Base-by-base conservation (phyloP, 2,329 filamentous ascomycete genomes). In the Berkeleyomyces rouxiae region DNA sequence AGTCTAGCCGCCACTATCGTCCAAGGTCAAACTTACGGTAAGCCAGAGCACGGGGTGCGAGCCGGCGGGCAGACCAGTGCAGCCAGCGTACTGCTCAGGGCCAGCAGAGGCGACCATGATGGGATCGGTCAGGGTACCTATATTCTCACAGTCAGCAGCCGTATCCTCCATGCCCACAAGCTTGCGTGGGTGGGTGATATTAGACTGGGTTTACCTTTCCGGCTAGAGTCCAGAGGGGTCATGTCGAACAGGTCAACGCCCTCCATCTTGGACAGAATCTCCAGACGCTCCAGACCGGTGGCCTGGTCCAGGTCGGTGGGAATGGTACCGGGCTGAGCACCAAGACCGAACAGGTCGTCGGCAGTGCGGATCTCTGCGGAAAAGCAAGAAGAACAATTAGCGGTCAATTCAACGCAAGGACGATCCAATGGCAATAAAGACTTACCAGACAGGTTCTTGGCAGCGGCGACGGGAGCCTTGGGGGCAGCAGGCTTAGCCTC, bases 201-300 rank as follows among this genome's bases (percentile, higher is more conserved):
- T 16, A 23, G n/a, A 31, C 16, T 51, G 10, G 16, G 53, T 67
- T 58, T 80, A 88, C 92, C 92, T 76, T 82, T 83, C 73, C 93
- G 86, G 75, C 87, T 93, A 67, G 92, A 81, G 75, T 97, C 93
- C 70, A 99, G 83, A 67, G 93, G 93, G 76, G 84, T 86, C 93
- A 97, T 96, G 79, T 99, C 91, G 79, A 99, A 99, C 74, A 97
- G 81, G 74, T 99, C 93, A 71, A 96, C 80, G 68, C 93, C 91
- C 81, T 97, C 90, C 87, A 97, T 96, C 85, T 99, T 99, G 78
- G 93, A 93, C 74, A 99, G 82, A 72, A 99, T 93, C 78, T 99
- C 93, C 70, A 99, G 83, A 83, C 93, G 91, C 82, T 99, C 93
- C 65, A 97, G 82, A 88, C 93, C 93, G 70, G 93, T 97, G 65